Evolutionary conservation across 148 eudicot species (phyloP), one percentile per base, ranked within the genome.

Genomic region (Chenopodium formosanum): DNA sequence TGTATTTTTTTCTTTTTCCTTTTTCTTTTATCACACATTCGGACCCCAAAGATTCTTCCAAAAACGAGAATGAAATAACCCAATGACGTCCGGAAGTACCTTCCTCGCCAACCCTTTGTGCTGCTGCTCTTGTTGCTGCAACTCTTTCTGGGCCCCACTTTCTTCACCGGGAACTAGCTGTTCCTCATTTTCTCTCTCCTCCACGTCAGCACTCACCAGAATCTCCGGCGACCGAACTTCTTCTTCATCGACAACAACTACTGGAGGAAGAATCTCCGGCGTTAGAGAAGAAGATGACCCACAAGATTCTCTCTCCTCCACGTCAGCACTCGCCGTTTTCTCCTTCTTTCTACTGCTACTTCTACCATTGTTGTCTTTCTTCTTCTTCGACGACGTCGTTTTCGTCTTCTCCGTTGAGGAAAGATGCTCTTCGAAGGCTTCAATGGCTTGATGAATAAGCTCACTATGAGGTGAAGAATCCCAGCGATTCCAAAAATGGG

Each of bases 11-110:
- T 3, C 3, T 53, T 53, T 56, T 56, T 5, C 62, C 1, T 56
- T 56, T 23, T 46, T 46, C 20, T 64, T 40, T 40, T 17, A 4
- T 81, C 82, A 89, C 79, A 87, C 90, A 83, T 89, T 86, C 84
- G 95, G 94, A 89, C 89, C 84, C 95, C 94, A 91, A 89, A 91
- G 92, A 62, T 88, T 87, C 92, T 88, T 87, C 92, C 91, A 94
- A 75, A 94, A 91, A 90, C 95, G 95, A 44, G 94, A 94, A 78
- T 88, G 85, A 13, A 94, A 85, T 73, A 92, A 32, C 65, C 95
- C 95, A 68, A 94, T 85, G 82, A 94, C 90, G 84, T 94, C 97
- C 97, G 95, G 97, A 53, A 92, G 73, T 13, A 92, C 88, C 84
- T 90, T 94, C 86, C 92, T 89, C 48, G 89, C 94, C 79, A 93